phyloP scores from a whole-genome alignment of 805 yeast genomes.

The Naumovozyma dairenensis region DNA sequence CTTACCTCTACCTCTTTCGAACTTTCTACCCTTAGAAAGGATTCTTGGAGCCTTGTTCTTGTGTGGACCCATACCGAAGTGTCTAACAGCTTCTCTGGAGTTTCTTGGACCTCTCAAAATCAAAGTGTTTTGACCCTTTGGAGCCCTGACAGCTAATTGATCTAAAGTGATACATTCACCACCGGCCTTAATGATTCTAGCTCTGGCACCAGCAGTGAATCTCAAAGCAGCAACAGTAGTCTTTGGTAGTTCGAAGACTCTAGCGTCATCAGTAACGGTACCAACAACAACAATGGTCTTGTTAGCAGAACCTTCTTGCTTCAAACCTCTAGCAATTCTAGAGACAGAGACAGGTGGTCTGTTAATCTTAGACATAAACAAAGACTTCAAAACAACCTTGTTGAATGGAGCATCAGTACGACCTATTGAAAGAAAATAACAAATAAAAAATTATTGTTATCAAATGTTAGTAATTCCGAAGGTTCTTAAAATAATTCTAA shows the following conservation, averaged over 20 bases:
- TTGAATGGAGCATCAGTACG: conserved; percentile 99
- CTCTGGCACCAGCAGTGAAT: conserved; percentile 98
- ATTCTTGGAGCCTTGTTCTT: conserved; percentile 99
- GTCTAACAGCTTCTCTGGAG: conserved; percentile 99
- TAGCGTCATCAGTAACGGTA: conserved; percentile 97
- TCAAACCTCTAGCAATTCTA: conserved; percentile 76
- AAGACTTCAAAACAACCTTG: conserved; percentile 88
- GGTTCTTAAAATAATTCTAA: not conserved
- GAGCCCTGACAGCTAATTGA: conserved; percentile 98
- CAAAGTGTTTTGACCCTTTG: conserved; percentile 98
- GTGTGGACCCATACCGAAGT: conserved; percentile 99
- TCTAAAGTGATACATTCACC: conserved; percentile 99
- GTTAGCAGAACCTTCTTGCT: conserved; percentile 73
- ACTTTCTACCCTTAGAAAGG: conserved; percentile 95
- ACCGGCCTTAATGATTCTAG: conserved; percentile 94
- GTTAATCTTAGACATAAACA: conserved; percentile 97
- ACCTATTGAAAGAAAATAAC: conserved; percentile 38
- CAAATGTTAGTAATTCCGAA: conserved; percentile 30
- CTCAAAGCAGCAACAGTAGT: conserved; percentile 97
- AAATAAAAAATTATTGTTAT: conserved; percentile 2
- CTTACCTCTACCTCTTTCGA: conserved; percentile 99
- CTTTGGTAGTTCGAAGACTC: conserved; percentile 91
- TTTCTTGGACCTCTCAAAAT: conserved; percentile 98
- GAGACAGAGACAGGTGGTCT: conserved; percentile 98
- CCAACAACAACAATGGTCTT: conserved; percentile 98